A percentile compares a stretch with the other conserved stretches of the same genome.
Conservation (phyloP, 1,284 basidiomycete genomes). For the Ustilago esculenta region DNA sequence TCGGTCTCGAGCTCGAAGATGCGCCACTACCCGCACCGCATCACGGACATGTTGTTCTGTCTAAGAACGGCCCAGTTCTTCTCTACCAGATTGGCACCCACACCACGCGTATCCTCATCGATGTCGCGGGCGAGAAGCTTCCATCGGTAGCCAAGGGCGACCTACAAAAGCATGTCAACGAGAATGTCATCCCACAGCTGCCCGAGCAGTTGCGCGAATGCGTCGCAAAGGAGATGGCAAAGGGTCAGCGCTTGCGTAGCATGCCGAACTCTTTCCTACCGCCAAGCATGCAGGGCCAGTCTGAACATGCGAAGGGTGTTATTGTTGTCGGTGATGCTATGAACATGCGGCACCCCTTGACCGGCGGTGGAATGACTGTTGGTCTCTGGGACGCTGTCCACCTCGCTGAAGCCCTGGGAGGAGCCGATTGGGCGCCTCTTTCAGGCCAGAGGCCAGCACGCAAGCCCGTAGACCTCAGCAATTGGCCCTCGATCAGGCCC, state of each 20-base stretch:
- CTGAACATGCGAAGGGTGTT: constrained; percentile 73
- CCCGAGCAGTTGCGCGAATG: constrained; percentile 58
- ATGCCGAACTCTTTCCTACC: constrained; percentile 98
- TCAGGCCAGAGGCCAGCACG: constrained; percentile 8
- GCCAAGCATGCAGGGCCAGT: constrained; percentile 79
- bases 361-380: constrained; percentile 74
- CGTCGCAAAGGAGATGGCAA: constrained; percentile 50
- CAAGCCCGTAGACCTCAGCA: constrained; percentile 37
- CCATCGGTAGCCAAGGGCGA: constrained; percentile 77
- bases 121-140: constrained; percentile 81
- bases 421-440: constrained; percentile 52
- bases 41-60: constrained; percentile 85
- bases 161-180: constrained; percentile 53
- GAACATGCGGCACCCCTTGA: constrained; percentile 99
- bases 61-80: constrained; percentile 79
- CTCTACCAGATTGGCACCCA: constrained; percentile 81
- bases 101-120: constrained; percentile 90
- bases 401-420: constrained; percentile 60
- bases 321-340: constrained; percentile 93
- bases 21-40: constrained; percentile 80
- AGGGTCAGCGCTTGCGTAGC: constrained; percentile 70
- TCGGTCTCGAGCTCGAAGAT: constrained; percentile 81
- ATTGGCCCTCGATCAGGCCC: constrained; percentile 52
- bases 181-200: constrained; percentile 58
- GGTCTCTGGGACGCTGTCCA: constrained; percentile 65